Conservation (phyloP, 2,329 filamentous ascomycete genomes). For the Penicillium sp. region DNA sequence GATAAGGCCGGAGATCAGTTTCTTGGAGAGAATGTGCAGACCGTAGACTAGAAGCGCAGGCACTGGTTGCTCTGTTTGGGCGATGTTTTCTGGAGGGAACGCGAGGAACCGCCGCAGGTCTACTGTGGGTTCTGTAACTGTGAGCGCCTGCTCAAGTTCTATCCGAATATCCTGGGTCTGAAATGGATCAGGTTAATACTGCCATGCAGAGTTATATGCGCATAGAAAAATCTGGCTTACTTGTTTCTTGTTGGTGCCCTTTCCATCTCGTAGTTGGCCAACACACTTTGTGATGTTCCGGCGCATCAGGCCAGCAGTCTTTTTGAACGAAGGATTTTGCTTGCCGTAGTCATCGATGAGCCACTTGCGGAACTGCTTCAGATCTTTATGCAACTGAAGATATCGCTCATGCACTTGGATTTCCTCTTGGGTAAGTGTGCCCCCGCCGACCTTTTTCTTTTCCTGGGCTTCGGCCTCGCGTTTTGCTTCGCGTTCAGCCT, state of each 20-base stretch:
- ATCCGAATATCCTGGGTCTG: conserved; percentile 52
- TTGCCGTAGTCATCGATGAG: conserved; percentile 58
- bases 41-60: conserved; percentile 74
- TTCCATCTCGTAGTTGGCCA: conserved; percentile 70
- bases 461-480: conserved; percentile 33
- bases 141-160: conserved; percentile 60
- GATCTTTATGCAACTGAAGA: conserved; percentile 65
- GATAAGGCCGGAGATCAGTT: conserved; percentile 70
- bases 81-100: conserved; percentile 44
- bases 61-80: conserved; percentile 53
- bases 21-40: conserved; percentile 76
- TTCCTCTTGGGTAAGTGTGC: conserved; percentile 38
- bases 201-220: neutral
- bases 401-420: conserved; percentile 54
- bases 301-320: conserved; percentile 71
- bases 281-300: conserved; percentile 72
- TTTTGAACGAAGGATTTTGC: conserved; percentile 62
- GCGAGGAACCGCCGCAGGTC: conserved; percentile 61
- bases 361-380: conserved; percentile 64
- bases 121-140: conserved; percentile 58
- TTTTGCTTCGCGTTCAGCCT: conserved; percentile 34
- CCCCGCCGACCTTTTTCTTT: conserved; percentile 34
- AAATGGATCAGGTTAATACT: conserved; percentile 13
- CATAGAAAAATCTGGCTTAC: conserved; percentile 41
- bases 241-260: conserved; percentile 63